A percentile compares a stretch with the other conserved stretches of the same genome.
These are phyloP conservation scores for Vigna mungo DNA, from an alignment of 306 rosid species.

Conservation along the genomic window DNA sequence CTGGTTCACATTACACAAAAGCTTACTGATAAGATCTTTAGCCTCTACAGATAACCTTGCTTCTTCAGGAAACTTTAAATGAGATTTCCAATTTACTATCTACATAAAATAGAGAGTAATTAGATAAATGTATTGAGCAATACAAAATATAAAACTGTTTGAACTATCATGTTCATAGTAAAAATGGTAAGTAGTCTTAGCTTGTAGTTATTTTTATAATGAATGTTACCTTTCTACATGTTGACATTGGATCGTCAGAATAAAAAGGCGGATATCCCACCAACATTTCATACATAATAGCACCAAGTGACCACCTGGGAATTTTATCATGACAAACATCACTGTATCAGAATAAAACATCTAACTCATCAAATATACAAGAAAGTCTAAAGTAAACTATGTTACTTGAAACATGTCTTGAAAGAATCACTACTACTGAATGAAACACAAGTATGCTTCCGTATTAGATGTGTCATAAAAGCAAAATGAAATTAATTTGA, in stretches of 20 bases:
- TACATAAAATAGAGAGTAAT: conserved; percentile 43
- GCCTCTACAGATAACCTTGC: conserved; percentile 78
- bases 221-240: conserved; percentile 87
- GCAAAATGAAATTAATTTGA: conserved; percentile 17
- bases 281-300: conserved; percentile 98
- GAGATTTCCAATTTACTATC: conserved; percentile 98
- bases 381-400: conserved; percentile 16
- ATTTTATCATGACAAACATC: conserved; percentile 26
- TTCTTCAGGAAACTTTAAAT: conserved; percentile 95
- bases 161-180: not conserved
- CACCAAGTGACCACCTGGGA: conserved; percentile 99
- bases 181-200: not conserved
- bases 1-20: conserved; percentile 78
- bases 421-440: conserved; percentile 24
- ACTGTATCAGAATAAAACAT: conserved; percentile 24
- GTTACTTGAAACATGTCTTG: conserved; percentile 5
- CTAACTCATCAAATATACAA: not conserved
- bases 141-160: conserved; percentile 1
- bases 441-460: conserved; percentile 21
- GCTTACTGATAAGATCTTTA: conserved; percentile 77
- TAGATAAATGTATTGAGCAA: conserved; percentile 10
- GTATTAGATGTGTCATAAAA: not conserved
- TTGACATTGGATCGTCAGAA: conserved; percentile 98
- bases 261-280: conserved; percentile 99
- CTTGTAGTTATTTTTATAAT: not conserved